These are phyloP conservation scores for Ceratonia siliqua DNA, from an alignment of 306 rosid genomes.

Conservation along the genomic window DNA sequence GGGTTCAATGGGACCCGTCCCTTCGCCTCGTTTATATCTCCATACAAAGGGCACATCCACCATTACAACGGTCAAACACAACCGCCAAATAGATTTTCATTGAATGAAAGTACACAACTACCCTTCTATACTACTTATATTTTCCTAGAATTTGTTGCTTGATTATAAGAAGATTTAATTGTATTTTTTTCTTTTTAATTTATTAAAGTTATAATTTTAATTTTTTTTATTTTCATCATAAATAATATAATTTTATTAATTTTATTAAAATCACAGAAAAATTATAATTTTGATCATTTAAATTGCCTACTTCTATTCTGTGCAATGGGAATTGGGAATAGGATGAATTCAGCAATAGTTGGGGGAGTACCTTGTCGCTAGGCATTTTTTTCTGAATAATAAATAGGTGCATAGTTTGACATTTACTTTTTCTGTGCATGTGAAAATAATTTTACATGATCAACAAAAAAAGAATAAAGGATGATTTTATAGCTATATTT, in stretches of 20 bases:
- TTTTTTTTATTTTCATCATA: too few species aligned
- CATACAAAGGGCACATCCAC: background rate
- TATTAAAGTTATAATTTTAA: too few species aligned
- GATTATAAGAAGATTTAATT: too few species aligned
- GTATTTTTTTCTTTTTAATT: too few species aligned
- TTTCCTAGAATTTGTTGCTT: background rate
- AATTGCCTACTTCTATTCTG: too few species aligned
- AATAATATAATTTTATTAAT: too few species aligned
- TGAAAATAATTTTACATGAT: background rate
- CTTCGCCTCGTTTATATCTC: background rate
- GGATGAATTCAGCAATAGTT: too few species aligned
- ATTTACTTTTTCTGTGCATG: background rate
- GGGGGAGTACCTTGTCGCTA: background rate
- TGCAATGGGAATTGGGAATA: too few species aligned
- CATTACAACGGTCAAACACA: background rate
- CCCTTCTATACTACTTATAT: background rate
- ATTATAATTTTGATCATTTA: too few species aligned
- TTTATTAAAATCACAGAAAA: too few species aligned
- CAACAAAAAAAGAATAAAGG: background rate
- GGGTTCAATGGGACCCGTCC: background rate
- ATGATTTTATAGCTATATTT: background rate
- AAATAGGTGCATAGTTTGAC: background rate
- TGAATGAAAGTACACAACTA: background rate
- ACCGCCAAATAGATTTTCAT: background rate
- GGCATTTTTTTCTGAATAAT: background rate